Base-by-base conservation (phyloP, 352 stramenopile genomes). In the Pythium coloratum region DNA sequence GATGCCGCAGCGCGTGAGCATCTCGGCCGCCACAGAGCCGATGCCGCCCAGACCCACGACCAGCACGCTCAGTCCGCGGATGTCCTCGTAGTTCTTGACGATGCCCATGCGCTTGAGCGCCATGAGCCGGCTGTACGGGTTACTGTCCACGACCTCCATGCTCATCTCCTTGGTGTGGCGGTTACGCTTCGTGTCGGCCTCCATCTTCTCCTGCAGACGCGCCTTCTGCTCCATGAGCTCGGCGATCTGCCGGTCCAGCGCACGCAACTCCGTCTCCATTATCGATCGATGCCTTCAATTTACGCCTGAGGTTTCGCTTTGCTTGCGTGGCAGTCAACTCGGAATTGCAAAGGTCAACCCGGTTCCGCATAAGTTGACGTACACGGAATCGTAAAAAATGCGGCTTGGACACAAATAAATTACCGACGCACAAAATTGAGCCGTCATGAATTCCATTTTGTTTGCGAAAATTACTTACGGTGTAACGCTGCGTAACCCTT, bases 41-140 rank as follows among this genome's bases (percentile, higher is more conserved):
- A 97, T 91, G 50, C 90, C 90, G 3, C 90, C 90, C 13, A 97
- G 68, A 1, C 90, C 90, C 9, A 97, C 89, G 46, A 97, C 71
- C 14, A 95, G 66, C 55, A 97, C 86, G 6, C 82, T 89, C 30
- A 93, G 81, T 28, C 82, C 72, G 62, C 88, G 88, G 67, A 97
- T 96, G 49, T 82, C 68, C 67, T 96, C 87, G 70, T 95, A 97
- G 71, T 97, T 91, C 36, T 81, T 66, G n/a, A 97, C 88, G 60
- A 97, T 91, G 16, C 88, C 88, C 90, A 97, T 97, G 59, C 85
- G 86, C 66, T 97, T 92, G 58, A 97, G 81, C 47, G 90, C 90
- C 86, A 97, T 94, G 26, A 97, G 76, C 16, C 90, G 86, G 59
- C 81, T 94, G 81, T 97, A 97, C 44, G 88, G 89, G 71, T 97